A percentile compares a stretch with the other conserved stretches of the same genome.
phyloP scores from a whole-genome alignment of 768 basidiomycete genomes.

The Amanita inopinata region DNA sequence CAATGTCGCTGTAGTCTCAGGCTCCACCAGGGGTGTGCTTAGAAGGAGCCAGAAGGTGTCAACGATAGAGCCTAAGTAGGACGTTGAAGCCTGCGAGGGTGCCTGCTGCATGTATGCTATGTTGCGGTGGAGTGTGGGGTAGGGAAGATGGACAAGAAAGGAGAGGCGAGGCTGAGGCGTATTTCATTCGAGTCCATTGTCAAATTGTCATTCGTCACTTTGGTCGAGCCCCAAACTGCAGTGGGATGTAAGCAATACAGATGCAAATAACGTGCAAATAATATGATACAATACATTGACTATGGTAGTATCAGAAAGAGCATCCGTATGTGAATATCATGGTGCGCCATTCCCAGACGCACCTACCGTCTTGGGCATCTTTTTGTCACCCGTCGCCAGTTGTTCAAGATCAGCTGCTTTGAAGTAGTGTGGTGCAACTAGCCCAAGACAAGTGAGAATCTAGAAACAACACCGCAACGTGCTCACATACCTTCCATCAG shows the following conservation, averaged over 20 bases:
- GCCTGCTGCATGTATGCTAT: not conserved
- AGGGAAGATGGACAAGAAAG: not conserved
- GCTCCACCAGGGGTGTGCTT: conserved; percentile 27
- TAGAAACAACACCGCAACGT: conserved; percentile 1
- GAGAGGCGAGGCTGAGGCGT: not conserved
- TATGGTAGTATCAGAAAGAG: no score
- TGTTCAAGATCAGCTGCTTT: conserved; percentile 78
- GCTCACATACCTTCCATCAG: conserved; percentile 66
- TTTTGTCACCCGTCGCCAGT: conserved; percentile 72
- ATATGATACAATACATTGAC: not conserved
- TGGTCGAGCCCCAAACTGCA: not conserved
- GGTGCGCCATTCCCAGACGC: conserved; percentile 26
- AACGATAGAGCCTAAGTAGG: conserved; percentile 16
- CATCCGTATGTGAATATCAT: conserved; percentile 9
- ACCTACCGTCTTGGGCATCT: conserved; percentile 81
- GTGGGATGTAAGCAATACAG: conserved; percentile 5
- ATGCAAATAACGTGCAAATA: conserved; percentile 6
- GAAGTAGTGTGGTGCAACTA: conserved; percentile 96
- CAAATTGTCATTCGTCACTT: conserved; percentile 3
- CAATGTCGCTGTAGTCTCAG: conserved; percentile 13
- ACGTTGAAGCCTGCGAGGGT: conserved; percentile 9
- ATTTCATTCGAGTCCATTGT: not conserved
- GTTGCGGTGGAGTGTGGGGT: not conserved
- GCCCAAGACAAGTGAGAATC: conserved; percentile 9
- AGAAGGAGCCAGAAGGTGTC: conserved; percentile 23